Evolutionary conservation across 768 basidiomycete genomes (phyloP), one percentile per base, ranked within the genome.

Genomic region (Epithele typhae): DNA sequence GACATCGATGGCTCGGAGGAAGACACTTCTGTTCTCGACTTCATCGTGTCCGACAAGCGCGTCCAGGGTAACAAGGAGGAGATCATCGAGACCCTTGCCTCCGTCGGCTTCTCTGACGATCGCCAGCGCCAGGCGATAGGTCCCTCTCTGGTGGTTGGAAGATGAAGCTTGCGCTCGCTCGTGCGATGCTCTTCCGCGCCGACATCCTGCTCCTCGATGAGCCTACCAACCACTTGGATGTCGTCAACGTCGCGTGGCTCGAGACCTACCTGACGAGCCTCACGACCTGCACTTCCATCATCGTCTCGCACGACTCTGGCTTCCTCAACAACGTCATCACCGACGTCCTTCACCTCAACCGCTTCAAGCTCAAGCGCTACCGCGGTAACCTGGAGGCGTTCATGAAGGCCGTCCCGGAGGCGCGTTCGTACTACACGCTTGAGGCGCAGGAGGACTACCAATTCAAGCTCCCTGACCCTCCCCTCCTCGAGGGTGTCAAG

Each of bases 291-390:
- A 97, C 94, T 47, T 97, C 63, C 82, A 87, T 97, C 76, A 96
- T 97, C 59, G 94, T 97, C 64, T 96, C 94, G 49, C 94, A 97
- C 79, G 94, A 97, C 76, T 95, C 93, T 6, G 69, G 83, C 65
- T 97, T 97, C 90, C 77, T 97, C 53, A 97, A 97, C 81, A 88
- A 95, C 76, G 92, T 92, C 58, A 93, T 96, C 74, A 96, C 93
- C 57, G 94, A 96, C 61, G 91, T 93, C 58, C 88, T 97, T 64
- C 92, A 96, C 74, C 74, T 97, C 55, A 96, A 96, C 79, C 89
- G 93, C 72, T 96, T 97, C 85, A 97, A 96, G 80, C 74, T 97
- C 61, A 86, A 84, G 70, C 83, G 92, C 62, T 94, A 97, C 74
- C 84, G 85, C 56, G 94, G 94, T 63, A 95, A 95, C 75, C 84